Conservation (phyloP, 2,329 filamentous ascomycete species). For the Fusarium annulatum region DNA sequence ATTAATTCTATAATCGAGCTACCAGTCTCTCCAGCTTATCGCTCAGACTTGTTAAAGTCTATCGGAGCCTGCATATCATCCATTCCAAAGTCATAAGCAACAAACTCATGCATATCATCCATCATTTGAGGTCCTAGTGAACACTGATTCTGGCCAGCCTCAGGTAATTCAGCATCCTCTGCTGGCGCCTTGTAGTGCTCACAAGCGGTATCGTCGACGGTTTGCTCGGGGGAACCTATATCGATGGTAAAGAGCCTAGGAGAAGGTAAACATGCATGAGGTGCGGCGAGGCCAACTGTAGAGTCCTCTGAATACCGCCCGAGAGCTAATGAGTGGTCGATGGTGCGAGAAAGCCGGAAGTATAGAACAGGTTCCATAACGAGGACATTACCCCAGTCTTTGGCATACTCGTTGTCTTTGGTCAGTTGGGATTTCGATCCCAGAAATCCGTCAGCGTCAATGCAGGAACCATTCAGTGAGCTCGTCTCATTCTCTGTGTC, state of each 20-base stretch:
- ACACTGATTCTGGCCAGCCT: not conserved
- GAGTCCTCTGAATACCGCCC: slow-evolving; percentile 15
- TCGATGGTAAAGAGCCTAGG: not conserved
- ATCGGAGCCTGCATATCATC: not conserved
- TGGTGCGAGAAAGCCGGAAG: slow-evolving; percentile 18
- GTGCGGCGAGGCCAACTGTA: not conserved
- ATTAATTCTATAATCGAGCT: too few relatives aligned
- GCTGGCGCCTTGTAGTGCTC: not conserved
- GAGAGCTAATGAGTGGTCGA: slow-evolving; percentile 18
- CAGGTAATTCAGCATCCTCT: too few relatives aligned
- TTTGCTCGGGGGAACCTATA: not conserved
- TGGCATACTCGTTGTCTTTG: not conserved
- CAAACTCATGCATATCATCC: not conserved
- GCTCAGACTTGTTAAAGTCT: not conserved
- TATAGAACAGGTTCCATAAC: slow-evolving; percentile 14
- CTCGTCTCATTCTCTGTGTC: not conserved
- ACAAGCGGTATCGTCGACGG: too few relatives aligned
- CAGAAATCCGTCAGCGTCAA: not conserved
- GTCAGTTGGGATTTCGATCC: not conserved
- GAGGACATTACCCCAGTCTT: slow-evolving; percentile 23
- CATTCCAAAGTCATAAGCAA: not conserved
- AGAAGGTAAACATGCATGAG: not conserved
- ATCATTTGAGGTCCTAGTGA: not conserved
- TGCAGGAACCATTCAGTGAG: too few relatives aligned
- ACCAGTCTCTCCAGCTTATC: too few relatives aligned